These are phyloP conservation scores for Aspergillaceae sp. DNA, from an alignment of 2,329 filamentous ascomycete species.

Conservation along the genomic window DNA sequence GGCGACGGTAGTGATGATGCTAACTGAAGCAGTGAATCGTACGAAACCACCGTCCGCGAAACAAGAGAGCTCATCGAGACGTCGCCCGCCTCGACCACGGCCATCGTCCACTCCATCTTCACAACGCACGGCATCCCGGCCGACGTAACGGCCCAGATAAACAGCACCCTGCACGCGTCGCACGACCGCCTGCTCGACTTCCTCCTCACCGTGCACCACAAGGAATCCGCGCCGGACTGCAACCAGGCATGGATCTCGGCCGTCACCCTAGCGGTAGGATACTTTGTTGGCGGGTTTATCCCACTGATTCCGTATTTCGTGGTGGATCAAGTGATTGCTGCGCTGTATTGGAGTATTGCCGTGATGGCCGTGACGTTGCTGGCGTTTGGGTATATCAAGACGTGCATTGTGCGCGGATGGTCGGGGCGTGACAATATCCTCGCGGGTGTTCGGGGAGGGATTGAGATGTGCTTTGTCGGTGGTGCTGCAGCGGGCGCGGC, in stretches of 20 bases:
- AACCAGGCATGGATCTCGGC: conserved; percentile 47
- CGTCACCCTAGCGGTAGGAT: conserved; percentile 58
- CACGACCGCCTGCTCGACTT: conserved; percentile 38
- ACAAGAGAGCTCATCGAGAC: conserved; percentile 33
- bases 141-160: conserved; percentile 28
- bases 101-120: conserved; percentile 36
- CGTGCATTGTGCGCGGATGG: conserved; percentile 40
- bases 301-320: conserved; percentile 64
- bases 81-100: conserved; percentile 28
- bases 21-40: conserved; percentile 31
- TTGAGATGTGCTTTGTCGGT: conserved; percentile 58
- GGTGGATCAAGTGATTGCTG: conserved; percentile 36
- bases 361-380: conserved; percentile 36
- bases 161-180: conserved; percentile 28
- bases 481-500: conserved; percentile 58
- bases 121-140: conserved; percentile 33
- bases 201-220: conserved; percentile 42
- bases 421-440: conserved; percentile 38
- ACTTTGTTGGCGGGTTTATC: conserved; percentile 63
- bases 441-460: conserved; percentile 50
- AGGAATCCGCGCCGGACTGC: conserved; percentile 36
- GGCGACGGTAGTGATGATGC: neutral
- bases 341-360: conserved; percentile 42
- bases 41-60: conserved; percentile 38
- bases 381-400: conserved; percentile 38